These are phyloP conservation scores for Rosa chinensis DNA, from an alignment of 306 rosid genomes.

Conservation along the genomic window DNA sequence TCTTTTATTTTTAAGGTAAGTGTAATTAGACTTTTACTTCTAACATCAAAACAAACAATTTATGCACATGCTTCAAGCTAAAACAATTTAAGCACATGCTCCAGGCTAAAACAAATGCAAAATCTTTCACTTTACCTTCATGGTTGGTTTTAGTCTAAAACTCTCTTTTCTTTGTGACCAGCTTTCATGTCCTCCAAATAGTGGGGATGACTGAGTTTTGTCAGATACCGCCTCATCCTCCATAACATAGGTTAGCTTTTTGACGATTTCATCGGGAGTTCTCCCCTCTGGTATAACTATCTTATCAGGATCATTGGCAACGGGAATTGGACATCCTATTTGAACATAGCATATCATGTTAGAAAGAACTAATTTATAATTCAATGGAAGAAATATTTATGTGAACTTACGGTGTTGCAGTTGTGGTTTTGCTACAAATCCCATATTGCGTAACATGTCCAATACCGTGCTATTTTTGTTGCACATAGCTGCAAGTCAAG, in stretches of 20 bases:
- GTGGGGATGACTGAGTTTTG: conserved; percentile 50
- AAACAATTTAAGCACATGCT: background rate
- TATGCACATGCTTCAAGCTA: conserved; percentile 1
- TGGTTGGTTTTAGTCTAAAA: conserved; percentile 67
- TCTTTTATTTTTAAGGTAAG: background rate
- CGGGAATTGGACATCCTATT: conserved; percentile 82
- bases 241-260: conserved; percentile 48
- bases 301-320: conserved; percentile 63
- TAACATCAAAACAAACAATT: background rate
- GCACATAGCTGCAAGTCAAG: conserved; percentile 74
- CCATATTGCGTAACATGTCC: conserved; percentile 65
- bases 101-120: conserved; percentile 12
- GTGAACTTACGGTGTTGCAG: conserved; percentile 76
- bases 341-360: conserved; percentile 23
- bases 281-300: conserved; percentile 67
- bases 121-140: conserved; percentile 63
- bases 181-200: conserved; percentile 87
- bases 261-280: conserved; percentile 61
- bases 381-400: conserved; percentile 1
- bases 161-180: conserved; percentile 81
- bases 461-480: conserved; percentile 85
- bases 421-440: conserved; percentile 59
- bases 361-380: conserved; percentile 21
- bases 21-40: background rate
- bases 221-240: conserved; percentile 46